Percentiles rank a stretch among this genome's conserved stretches.
Evolutionary conservation across 331 rosid species (phyloP).

Genomic region (Acacia concinna): DNA sequence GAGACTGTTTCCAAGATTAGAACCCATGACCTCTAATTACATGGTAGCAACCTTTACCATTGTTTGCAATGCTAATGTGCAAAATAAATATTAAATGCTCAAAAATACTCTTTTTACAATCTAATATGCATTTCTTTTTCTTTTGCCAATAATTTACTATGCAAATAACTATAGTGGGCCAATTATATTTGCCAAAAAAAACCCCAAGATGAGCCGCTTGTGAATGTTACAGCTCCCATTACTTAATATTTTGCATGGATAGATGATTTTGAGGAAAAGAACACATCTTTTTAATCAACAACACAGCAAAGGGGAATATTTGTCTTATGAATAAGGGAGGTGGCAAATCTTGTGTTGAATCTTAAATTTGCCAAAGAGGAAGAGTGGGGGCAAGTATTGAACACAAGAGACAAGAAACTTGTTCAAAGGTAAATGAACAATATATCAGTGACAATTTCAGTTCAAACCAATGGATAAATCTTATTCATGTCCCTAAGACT

Average conservation of each 20-base stretch:
- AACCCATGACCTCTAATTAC: too few species aligned
- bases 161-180: neutral
- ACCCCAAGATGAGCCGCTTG: neutral
- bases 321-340: neutral
- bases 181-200: too few species aligned
- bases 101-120: neutral
- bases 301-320: neutral
- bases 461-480: neutral
- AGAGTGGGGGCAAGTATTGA: neutral
- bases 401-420: neutral
- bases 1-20: too few species aligned
- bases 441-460: neutral
- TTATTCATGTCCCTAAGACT: neutral
- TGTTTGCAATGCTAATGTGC: neutral
- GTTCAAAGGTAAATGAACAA: too few species aligned
- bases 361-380: neutral
- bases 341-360: neutral
- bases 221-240: neutral
- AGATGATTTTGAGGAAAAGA: neutral
- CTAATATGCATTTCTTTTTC: neutral
- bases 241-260: too few species aligned
- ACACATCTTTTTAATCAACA: neutral
- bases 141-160: neutral
- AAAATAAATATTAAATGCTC: neutral
- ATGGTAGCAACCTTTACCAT: too few species aligned